Base-by-base conservation (phyloP, 176 grass and related monocot genomes). In the Avena atlantica region DNA sequence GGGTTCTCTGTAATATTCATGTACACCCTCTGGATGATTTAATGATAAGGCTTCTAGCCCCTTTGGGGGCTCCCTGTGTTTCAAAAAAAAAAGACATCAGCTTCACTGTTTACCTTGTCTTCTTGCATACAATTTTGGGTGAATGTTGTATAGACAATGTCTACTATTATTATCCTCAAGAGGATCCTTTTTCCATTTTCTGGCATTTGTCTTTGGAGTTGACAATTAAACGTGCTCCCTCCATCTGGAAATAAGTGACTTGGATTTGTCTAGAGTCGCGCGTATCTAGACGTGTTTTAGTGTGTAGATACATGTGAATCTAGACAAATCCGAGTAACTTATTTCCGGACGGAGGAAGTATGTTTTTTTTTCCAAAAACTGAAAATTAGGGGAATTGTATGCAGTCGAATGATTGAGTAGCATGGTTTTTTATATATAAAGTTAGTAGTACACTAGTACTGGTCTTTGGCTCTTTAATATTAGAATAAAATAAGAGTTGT, bases 391-490 rank as follows among this genome's bases (percentile, higher is more conserved):
- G 55, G 75, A 81, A 37, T 59, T 8, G 55, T 80, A 19, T 84
- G 40, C 34, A 84, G 8, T 68, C 3, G 4, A 74, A 73, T 76
- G 48, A 4, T 63, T 64, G n/a, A 21, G 59, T 82, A 16, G 11
- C 55, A 6, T 42, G 40, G 40, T 42, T 42, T 42, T 42, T 42
- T 48, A 85, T 80, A 8, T 68, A 68, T 61, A 42, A 69, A 79
- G 23, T 65, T 44, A 44, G 2, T 83, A 78, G 21, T 47, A 86
- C 27, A 15, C 71, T 50, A 16, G 24, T 19, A 55, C 74, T 76
- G 25, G 74, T 55, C 50, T 76, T 55, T 68, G 55, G 60, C 53
- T 77, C 12, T 51, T 74, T 87, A 23, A 17, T 70, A 80, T 80
- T 75, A 48, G 23, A 76, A 76, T 58, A 81, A 31, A 31, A 75